Evolutionary conservation across 108 stramenopile species (phyloP), one percentile per base, ranked within the genome.

Genomic region (Nitzschia sp.): DNA sequence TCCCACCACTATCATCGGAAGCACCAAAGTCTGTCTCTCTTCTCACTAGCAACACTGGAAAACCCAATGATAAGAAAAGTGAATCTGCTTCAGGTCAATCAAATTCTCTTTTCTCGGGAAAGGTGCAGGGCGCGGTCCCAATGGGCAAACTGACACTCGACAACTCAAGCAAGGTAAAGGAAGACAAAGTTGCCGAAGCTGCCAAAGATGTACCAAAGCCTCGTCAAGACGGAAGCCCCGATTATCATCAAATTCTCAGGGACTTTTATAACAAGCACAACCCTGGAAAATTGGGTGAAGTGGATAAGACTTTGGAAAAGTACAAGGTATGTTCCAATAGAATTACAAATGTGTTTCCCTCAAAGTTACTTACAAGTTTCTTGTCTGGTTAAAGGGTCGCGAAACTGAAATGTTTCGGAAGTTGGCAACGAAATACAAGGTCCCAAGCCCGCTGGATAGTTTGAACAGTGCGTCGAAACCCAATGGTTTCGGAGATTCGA

Each of bases 401-500:
- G 89, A 93, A 65, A 46, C 29, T 3, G 78, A 82, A 53, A 68
- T 94, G 83, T 88, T 92, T 60, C 50, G 50, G 26, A 92, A 87
- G 63, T 66, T 89, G 12, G 81, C 86, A 38, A 57, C 57, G 10
- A 87, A 89, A 60, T 89, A 90, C 72, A 79, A 79, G 10, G 80
- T 86, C 2, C 40, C 66, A 29, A 87, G 84, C 65, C 89, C 86
- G 44, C 42, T 87, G 52, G 78, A 85, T 51, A 40, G 12, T 62
- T 26, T 25, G 53, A 40, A 0, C 10, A 37, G 38, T 41, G 10
- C 43, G n/a, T 12, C 53, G 29, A 57, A 67, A 19, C 26, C 41
- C 26, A 48, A 59, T 21, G 48, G 59, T 41, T 77, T 72, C 56
- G 70, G 62, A 12, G 39, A 67, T 11, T 41, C 78, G 39, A 7